phyloP scores from a whole-genome alignment of 305 asterid species.

The Galium porrigens region DNA sequence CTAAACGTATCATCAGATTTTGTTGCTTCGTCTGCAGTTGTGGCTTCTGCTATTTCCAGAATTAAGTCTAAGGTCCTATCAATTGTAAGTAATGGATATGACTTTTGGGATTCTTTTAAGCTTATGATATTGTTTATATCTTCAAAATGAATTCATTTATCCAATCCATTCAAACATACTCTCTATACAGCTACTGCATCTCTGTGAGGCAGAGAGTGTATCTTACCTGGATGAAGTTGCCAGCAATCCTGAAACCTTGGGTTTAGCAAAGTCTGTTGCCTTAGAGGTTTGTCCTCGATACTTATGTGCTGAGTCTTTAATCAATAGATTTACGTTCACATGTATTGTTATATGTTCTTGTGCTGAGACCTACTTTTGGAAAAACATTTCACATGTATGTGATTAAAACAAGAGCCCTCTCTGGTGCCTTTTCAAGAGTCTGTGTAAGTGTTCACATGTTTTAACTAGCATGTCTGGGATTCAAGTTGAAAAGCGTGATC shows the following conservation, averaged over 20 bases:
- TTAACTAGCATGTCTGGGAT: background rate
- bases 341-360: background rate
- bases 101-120: constrained; percentile 10
- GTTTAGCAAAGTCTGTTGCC: constrained; percentile 64
- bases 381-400: background rate
- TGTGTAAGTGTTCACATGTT: background rate
- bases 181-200: constrained; percentile 68
- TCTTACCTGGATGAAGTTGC: constrained; percentile 97
- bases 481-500: background rate
- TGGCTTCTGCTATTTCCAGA: constrained; percentile 52
- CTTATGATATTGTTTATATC: constrained; percentile 10
- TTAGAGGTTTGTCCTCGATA: constrained; percentile 44
- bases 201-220: constrained; percentile 79
- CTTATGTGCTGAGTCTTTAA: background rate
- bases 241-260: constrained; percentile 48
- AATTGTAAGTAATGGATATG: constrained; percentile 37
- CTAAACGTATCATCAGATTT: constrained; percentile 38
- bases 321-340: background rate
- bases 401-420: background rate
- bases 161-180: constrained; percentile 1
- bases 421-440: background rate
- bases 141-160: constrained; percentile 10
- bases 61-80: constrained; percentile 76
- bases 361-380: background rate
- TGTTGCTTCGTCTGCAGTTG: constrained; percentile 26